Evolutionary conservation across 1,284 basidiomycete genomes (phyloP).

Genomic region (Irpex sp.): DNA sequence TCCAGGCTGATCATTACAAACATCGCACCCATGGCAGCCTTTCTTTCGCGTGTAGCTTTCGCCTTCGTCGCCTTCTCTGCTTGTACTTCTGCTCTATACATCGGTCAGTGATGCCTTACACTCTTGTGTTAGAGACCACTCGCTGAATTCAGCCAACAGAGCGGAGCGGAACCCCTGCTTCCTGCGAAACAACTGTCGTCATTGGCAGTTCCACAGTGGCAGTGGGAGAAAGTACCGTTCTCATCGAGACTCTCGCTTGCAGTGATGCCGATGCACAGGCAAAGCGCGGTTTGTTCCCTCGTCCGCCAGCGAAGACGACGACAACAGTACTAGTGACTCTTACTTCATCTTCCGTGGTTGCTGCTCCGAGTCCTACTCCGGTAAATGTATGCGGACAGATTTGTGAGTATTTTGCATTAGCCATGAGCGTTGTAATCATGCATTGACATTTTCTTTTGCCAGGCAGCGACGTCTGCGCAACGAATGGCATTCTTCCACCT

Average conservation of each 20-base stretch:
- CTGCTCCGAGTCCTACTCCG: background rate
- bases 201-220: background rate
- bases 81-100: background rate
- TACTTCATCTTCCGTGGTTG: background rate
- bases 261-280: background rate
- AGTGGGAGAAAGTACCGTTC: background rate
- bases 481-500: constrained; percentile 18
- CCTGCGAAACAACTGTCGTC: background rate
- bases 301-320: background rate
- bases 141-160: background rate
- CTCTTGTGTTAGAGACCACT: background rate
- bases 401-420: background rate
- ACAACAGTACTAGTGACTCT: background rate
- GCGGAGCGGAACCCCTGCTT: background rate
- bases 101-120: background rate
- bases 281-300: background rate
- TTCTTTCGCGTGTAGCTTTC: too few species aligned
- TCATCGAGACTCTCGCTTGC: background rate
- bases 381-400: background rate
- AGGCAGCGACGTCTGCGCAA: constrained; percentile 18
- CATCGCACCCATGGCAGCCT: too few species aligned
- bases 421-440: too few species aligned
- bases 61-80: background rate
- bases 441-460: too few species aligned
- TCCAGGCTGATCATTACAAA: too few species aligned